Evolutionary conservation across 306 rosid genomes (phyloP).

Genomic region (Gynostemma pentaphyllum): DNA sequence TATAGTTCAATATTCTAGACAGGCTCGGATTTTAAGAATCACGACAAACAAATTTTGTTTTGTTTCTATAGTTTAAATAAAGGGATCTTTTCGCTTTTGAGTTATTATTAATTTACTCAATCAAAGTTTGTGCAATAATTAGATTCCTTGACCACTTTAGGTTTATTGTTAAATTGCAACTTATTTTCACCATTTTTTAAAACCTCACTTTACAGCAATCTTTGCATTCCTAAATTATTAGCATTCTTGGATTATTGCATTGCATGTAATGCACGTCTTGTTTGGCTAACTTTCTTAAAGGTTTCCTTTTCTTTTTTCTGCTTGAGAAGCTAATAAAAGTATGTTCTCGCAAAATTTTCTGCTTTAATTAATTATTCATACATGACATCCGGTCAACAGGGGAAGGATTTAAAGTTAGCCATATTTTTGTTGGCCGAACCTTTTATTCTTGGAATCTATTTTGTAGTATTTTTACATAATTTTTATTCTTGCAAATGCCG

Average conservation of each 20-base stretch:
- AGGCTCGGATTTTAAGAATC: no score
- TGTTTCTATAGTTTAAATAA: background rate
- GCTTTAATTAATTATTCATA: slow-evolving; percentile 2
- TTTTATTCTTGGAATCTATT: background rate
- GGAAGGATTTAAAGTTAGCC: background rate
- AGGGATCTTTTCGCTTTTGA: background rate
- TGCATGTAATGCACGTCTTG: background rate
- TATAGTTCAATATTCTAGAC: no score
- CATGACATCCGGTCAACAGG: background rate
- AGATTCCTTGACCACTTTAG: slow-evolving; percentile 7
- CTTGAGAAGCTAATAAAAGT: background rate
- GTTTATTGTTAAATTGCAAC: background rate
- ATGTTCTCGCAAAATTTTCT: background rate
- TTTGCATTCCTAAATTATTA: background rate
- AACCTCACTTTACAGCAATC: background rate
- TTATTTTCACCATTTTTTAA: background rate
- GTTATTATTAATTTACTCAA: background rate
- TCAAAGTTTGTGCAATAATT: slow-evolving; percentile 1
- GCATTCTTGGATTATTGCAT: background rate
- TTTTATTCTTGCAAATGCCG: no score
- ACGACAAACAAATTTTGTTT: background rate
- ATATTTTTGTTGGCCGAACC: background rate
- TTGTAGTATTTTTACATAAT: no score
- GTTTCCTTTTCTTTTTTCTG: no score
- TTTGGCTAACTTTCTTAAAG: background rate